Evolutionary conservation across 2,329 filamentous ascomycete genomes (phyloP).

Genomic region (Claviceps humidiphila): DNA sequence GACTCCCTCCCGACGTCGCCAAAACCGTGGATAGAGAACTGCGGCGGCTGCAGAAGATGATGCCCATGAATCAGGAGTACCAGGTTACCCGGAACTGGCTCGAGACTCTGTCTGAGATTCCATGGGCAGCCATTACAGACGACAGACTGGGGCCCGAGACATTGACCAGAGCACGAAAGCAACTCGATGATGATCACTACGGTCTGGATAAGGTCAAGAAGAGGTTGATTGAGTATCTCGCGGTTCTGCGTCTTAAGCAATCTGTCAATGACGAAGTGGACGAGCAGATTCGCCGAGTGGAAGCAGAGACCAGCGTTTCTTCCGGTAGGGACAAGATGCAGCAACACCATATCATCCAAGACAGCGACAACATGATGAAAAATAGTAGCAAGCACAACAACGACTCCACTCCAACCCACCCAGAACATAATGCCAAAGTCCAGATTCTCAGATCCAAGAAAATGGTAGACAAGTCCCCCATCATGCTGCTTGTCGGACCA

Average conservation of each 20-base stretch:
- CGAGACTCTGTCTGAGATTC: slow-evolving; percentile 86
- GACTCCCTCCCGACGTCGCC: slow-evolving; percentile 68
- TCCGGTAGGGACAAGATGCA: slow-evolving; percentile 18
- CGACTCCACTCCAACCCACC: slow-evolving; percentile 3
- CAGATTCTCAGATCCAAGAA: slow-evolving; percentile 67
- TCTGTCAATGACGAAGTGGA: slow-evolving; percentile 75
- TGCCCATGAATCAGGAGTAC: slow-evolving; percentile 89
- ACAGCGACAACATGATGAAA: background rate
- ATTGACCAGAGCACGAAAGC: slow-evolving; percentile 64
- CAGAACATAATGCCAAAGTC: slow-evolving; percentile 45
- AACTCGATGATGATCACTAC: slow-evolving; percentile 92
- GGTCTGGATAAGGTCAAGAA: slow-evolving; percentile 97
- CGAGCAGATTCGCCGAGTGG: slow-evolving; percentile 56
- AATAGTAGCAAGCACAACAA: background rate
- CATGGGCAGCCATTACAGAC: slow-evolving; percentile 74
- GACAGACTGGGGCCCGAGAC: slow-evolving; percentile 77
- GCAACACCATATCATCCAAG: background rate
- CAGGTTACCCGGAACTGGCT: slow-evolving; percentile 87
- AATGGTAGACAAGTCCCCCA: slow-evolving; percentile 90
- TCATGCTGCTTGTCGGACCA: slow-evolving; percentile 82
- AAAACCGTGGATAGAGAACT: slow-evolving; percentile 88
- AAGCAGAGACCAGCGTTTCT: slow-evolving; percentile 48
- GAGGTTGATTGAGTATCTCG: slow-evolving; percentile 84
- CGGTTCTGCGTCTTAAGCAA: slow-evolving; percentile 91
- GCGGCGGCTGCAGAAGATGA: slow-evolving; percentile 85